Evolutionary conservation across 805 yeast species (phyloP).

Genomic region (Kodamaea hsintzibuensis): DNA sequence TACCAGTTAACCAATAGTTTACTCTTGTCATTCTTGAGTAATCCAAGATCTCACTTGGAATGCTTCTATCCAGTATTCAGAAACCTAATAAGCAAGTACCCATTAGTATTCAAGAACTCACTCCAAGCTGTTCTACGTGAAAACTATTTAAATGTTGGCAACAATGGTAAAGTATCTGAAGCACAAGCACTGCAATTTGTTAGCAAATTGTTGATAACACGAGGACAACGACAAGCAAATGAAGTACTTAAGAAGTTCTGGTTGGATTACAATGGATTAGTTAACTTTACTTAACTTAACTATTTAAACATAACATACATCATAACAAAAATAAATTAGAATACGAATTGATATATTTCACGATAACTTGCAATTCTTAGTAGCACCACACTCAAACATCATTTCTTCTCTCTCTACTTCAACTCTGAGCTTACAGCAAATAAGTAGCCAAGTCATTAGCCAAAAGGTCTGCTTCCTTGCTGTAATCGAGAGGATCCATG

Average conservation of each 20-base stretch:
- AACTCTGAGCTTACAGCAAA: constrained; percentile 19
- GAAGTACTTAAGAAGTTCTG: constrained; percentile 63
- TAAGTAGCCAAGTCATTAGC: constrained; percentile 44
- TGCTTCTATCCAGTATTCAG: constrained; percentile 55
- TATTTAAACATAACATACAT: background rate
- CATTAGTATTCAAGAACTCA: constrained; percentile 44
- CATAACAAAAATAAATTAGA: background rate
- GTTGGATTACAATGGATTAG: constrained; percentile 59
- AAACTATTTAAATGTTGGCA: constrained; percentile 2
- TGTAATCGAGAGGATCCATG: constrained; percentile 53
- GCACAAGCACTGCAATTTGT: constrained; percentile 33
- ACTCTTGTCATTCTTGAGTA: constrained; percentile 35
- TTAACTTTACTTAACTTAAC: constrained; percentile 25
- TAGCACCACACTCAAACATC: background rate
- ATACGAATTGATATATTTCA: background rate
- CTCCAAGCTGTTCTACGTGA: constrained; percentile 8
- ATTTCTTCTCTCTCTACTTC: constrained; percentile 3
- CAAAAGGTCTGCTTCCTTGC: constrained; percentile 61
- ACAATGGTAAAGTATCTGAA: background rate
- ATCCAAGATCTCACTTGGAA: constrained; percentile 62
- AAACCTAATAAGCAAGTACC: constrained; percentile 47
- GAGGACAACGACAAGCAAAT: constrained; percentile 65
- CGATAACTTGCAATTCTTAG: background rate
- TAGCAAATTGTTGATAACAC: constrained; percentile 57
- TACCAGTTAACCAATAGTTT: constrained; percentile 27